Base-by-base conservation (phyloP, 106 monocot species). In the Dendrobium catenatum region DNA sequence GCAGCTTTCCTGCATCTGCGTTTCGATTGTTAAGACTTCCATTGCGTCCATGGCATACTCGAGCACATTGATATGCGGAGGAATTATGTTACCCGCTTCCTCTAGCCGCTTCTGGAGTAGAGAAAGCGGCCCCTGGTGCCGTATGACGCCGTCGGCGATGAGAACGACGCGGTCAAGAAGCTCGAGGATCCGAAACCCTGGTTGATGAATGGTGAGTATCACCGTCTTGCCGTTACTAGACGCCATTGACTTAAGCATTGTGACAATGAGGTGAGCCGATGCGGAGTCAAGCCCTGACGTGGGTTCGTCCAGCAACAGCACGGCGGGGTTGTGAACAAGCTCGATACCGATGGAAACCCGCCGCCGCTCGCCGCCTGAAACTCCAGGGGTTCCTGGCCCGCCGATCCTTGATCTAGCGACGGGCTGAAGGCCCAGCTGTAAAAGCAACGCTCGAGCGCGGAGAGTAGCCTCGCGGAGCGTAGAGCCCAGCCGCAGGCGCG, bases 271-370 rank as follows among this genome's bases (percentile, higher is more conserved):
- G 42, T 92, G 81, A 9, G 97, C 97, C 3, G 92, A 86, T 7
- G 84, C 89, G 4, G 94, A 94, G 87, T 97, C 97, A 27, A 97
- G 85, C 37, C 97, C 97, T 9, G 97, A 94, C 1, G 97, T 97
- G 20, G 97, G 97, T 82, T 97, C 97, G 85, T 97, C 97, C 31
- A 97, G 89, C 16, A 97, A 81, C 56, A 97, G 85, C 42, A 94
- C 88, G 6, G 89, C 83, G 42, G 97, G 97, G 82, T 94, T 85
- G 77, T 97, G 97, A 13, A 97, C 94, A 56, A 97, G 79, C 40
- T 94, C 97, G 22, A 88, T 82, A 3, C 97, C 97, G 67, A 97
- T 97, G 15, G 97, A 94, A 42, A 94, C 94, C 6, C 97, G 85
- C 22, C 97, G 79, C 49, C 84, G 83, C 86, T 97, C 97, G 6